A percentile compares a stretch with the other conserved stretches of the same genome.
phyloP scores from a whole-genome alignment of 2,329 filamentous ascomycete species.

The Calonectria leucothoes region DNA sequence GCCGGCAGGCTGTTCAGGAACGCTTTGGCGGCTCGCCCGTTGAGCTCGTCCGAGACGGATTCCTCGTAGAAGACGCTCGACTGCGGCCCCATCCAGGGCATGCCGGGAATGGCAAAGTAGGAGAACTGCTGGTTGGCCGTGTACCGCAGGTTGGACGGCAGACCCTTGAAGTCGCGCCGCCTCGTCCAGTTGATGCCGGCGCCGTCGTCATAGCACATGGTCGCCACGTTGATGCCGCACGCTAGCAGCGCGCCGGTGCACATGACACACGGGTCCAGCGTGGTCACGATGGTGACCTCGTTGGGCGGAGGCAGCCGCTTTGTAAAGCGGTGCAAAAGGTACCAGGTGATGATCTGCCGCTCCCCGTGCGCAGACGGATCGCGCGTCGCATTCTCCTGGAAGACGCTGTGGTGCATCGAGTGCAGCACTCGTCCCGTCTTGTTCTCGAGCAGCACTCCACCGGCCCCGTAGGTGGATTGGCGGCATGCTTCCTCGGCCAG shows the following conservation, averaged over 20 bases:
- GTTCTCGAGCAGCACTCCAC: not conserved
- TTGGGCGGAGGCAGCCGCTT: not conserved
- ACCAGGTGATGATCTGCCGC: not conserved
- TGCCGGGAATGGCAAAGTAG: not conserved
- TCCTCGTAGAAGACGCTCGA: not conserved
- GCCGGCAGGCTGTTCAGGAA: not conserved
- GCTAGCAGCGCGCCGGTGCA: not conserved
- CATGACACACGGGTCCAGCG: not conserved
- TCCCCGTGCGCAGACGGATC: not conserved
- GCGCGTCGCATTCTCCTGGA: not conserved
- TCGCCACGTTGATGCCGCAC: not conserved
- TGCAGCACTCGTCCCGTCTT: not conserved
- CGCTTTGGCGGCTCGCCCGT: not conserved
- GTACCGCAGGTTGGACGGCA: not conserved
- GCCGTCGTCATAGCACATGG: not conserved
- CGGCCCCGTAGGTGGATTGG: not conserved
- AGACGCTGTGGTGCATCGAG: not conserved
- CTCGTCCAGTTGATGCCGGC: constrained; percentile 1
- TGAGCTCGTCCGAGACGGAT: not conserved
- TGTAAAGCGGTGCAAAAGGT: not conserved
- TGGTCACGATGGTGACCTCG: not conserved
- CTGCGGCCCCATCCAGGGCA: not conserved
- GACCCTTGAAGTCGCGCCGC: not conserved
- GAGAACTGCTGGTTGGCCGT: not conserved
- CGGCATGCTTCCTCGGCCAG: not conserved